phyloP scores from a whole-genome alignment of 2,329 filamentous ascomycete genomes.

The Venturia pyrina region DNA sequence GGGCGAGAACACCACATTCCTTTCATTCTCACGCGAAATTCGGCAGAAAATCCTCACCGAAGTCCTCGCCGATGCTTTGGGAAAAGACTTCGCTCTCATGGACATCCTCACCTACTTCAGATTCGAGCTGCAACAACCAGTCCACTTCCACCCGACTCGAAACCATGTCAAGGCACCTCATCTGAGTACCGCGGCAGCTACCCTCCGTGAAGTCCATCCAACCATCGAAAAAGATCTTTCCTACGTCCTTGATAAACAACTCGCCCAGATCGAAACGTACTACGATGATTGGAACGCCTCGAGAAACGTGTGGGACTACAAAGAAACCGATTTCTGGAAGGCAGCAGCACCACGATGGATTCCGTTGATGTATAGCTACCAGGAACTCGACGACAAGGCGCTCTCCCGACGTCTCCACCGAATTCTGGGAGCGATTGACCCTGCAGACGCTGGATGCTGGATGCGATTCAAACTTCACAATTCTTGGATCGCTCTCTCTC shows the following conservation, averaged over 20 bases:
- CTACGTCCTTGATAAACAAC: not conserved
- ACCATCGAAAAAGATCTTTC: not conserved
- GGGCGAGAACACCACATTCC: not conserved
- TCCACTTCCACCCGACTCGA: not conserved
- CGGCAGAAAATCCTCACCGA: not conserved
- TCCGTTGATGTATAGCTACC: not conserved
- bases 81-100: not conserved
- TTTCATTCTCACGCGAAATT: not conserved
- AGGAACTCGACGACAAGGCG: not conserved
- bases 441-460: not conserved
- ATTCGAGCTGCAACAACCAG: not conserved
- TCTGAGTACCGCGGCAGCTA: not conserved
- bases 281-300: not conserved
- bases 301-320: not conserved
- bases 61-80: not conserved
- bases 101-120: not conserved
- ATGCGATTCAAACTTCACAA: not conserved
- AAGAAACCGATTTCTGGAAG: not conserved
- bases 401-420: not conserved
- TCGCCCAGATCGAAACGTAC: not conserved
- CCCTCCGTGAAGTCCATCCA: not conserved
- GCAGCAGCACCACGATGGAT: not conserved
- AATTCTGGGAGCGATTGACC: not conserved
- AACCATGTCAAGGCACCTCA: not conserved
- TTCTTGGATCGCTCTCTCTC: not conserved